phyloP scores from a whole-genome alignment of 2,329 filamentous ascomycete species.

The Microcyclosporella mali region DNA sequence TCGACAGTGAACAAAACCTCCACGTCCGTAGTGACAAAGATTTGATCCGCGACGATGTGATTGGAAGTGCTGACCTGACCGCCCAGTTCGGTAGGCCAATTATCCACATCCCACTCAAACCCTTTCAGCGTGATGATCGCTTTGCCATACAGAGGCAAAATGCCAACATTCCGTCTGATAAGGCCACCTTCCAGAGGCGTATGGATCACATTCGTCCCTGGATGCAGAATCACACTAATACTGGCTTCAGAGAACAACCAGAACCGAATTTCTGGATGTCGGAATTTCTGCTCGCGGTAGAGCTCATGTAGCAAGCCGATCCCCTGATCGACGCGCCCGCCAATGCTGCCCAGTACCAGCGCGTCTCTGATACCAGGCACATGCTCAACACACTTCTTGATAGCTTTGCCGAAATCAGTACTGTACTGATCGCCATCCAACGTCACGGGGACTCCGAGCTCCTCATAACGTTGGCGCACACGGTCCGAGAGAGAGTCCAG shows the following conservation, averaged over 20 bases:
- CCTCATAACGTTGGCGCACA: slow-evolving; percentile 61
- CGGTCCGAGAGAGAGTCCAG: slow-evolving; percentile 71
- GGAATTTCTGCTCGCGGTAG: slow-evolving; percentile 45
- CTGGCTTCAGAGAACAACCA: slow-evolving; percentile 78
- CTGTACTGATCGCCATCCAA: slow-evolving; percentile 74
- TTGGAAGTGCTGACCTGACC: slow-evolving; percentile 47
- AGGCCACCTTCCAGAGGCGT: slow-evolving; percentile 47
- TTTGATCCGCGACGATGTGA: slow-evolving; percentile 38
- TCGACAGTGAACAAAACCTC: slow-evolving; percentile 46
- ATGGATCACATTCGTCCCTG: slow-evolving; percentile 61
- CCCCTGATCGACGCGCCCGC: slow-evolving; percentile 87
- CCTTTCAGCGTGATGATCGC: slow-evolving; percentile 73
- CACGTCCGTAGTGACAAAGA: slow-evolving; percentile 37
- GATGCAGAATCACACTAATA: slow-evolving; percentile 72
- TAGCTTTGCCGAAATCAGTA: slow-evolving; percentile 82
- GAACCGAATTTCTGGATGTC: slow-evolving; percentile 45
- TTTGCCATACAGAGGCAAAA: slow-evolving; percentile 75
- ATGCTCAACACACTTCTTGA: slow-evolving; percentile 54
- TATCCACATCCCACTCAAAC: slow-evolving; percentile 81
- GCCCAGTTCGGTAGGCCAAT: slow-evolving; percentile 62
- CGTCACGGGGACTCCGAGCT: slow-evolving; percentile 56
- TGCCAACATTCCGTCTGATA: slow-evolving; percentile 75
- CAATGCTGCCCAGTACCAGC: slow-evolving; percentile 76
- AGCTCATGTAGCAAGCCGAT: slow-evolving; percentile 85
- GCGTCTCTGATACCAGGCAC: slow-evolving; percentile 40